A percentile compares a stretch with the other conserved stretches of the same genome.
Evolutionary conservation across 495 filamentous ascomycete genomes (phyloP).

Genomic region (Elasticomyces elasticus): DNA sequence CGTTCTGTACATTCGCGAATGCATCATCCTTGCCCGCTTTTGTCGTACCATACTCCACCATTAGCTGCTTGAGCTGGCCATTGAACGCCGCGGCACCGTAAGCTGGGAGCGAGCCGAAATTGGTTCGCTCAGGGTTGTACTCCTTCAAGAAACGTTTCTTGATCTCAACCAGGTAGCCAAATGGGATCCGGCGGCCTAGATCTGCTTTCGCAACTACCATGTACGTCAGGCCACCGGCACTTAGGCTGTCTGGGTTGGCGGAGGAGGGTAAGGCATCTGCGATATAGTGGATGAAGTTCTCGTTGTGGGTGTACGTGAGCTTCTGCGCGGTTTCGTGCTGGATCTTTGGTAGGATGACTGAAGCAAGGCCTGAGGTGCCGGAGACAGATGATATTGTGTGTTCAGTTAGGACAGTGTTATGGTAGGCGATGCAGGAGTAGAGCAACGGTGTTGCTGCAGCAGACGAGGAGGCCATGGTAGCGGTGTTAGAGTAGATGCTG

Average conservation of each 20-base stretch:
- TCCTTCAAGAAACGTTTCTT: slow-evolving; percentile 73
- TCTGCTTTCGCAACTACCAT: slow-evolving; percentile 68
- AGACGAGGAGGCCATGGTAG: slow-evolving; percentile 24
- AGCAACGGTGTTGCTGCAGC: slow-evolving; percentile 23
- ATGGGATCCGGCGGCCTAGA: slow-evolving; percentile 77
- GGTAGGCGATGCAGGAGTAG: slow-evolving; percentile 74
- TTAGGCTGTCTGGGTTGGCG: slow-evolving; percentile 22
- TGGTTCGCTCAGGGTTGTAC: slow-evolving; percentile 58
- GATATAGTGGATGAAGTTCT: slow-evolving; percentile 92
- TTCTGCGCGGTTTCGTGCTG: slow-evolving; percentile 69
- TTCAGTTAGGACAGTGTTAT: slow-evolving; percentile 84
- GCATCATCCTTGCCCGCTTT: slow-evolving; percentile 68
- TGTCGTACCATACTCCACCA: slow-evolving; percentile 77
- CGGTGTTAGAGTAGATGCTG: neutral
- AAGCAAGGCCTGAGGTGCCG: slow-evolving; percentile 67
- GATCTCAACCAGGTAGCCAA: slow-evolving; percentile 86
- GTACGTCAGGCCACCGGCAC: slow-evolving; percentile 72
- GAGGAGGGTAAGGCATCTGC: slow-evolving; percentile 50
- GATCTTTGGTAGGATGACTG: slow-evolving; percentile 94
- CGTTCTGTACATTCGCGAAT: slow-evolving; percentile 65
- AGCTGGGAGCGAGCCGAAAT: slow-evolving; percentile 68
- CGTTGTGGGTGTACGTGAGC: slow-evolving; percentile 54
- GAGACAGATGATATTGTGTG: slow-evolving; percentile 71
- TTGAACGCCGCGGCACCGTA: slow-evolving; percentile 91
- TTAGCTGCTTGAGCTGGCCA: slow-evolving; percentile 58